These are phyloP conservation scores for Mortierella hygrophila DNA, from an alignment of 192 early-diverging fungal species.

Conservation along the genomic window DNA sequence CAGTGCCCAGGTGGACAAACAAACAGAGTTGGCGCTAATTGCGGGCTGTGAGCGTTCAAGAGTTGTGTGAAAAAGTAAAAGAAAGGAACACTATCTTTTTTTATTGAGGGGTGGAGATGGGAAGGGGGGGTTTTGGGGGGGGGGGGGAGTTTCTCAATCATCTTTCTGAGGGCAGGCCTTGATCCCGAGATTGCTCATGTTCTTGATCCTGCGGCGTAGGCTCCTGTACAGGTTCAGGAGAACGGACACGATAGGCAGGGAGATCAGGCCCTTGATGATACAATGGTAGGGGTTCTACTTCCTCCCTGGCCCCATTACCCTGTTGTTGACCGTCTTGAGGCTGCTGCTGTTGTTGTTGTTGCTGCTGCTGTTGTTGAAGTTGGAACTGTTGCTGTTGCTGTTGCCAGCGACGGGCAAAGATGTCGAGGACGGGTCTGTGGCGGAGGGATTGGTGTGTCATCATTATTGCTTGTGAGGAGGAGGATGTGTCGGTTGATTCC, in stretches of 20 bases:
- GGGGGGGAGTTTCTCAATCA: too few relatives aligned
- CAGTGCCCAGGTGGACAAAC: neutral
- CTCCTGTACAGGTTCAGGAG: neutral
- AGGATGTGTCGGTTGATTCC: neutral
- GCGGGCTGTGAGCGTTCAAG: too few relatives aligned
- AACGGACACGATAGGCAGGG: conserved; percentile 2
- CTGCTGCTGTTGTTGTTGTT: too few relatives aligned
- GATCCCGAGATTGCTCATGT: too few relatives aligned
- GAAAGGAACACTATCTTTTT: too few relatives aligned
- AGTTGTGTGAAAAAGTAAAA: too few relatives aligned
- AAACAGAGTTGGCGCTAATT: too few relatives aligned
- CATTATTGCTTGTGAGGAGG: neutral
- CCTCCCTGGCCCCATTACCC: neutral
- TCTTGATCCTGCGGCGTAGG: too few relatives aligned
- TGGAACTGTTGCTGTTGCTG: neutral
- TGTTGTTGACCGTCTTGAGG: neutral
- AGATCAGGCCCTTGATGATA: conserved; percentile 27
- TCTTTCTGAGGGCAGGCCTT: too few relatives aligned
- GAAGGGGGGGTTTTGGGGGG: too few relatives aligned
- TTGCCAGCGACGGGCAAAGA: conserved; percentile 27
- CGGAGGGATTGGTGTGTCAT: conserved; percentile 8
- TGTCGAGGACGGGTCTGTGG: neutral
- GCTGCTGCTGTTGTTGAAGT: too few relatives aligned
- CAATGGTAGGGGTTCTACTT: conserved; percentile 20
- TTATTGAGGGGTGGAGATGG: too few relatives aligned